Base-by-base conservation (phyloP, 208 protist species). In the Trypanosoma avium region DNA sequence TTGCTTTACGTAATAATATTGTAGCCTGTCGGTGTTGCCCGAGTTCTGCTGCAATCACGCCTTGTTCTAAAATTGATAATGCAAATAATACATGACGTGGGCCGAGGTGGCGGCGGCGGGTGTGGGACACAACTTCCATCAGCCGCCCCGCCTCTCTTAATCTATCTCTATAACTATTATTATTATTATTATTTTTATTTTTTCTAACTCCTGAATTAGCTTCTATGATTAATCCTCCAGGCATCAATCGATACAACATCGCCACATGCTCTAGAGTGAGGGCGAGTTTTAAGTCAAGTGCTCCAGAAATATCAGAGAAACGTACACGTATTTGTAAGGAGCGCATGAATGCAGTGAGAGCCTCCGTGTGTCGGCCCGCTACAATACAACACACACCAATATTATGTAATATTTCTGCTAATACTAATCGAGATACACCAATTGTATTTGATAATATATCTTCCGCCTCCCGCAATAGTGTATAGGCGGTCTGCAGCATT, bases 191-290 rank as follows among this genome's bases (percentile, higher is more conserved):
- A n/a, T n/a, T n/a, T n/a, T n/a, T n/a, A n/a, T n/a, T n/a, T n/a
- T n/a, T n/a, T n/a, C n/a, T n/a, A n/a, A n/a, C n/a, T n/a, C n/a
- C n/a, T n/a, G n/a, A n/a, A n/a, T n/a, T n/a, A n/a, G n/a, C n/a
- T n/a, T n/a, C n/a, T n/a, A n/a, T n/a, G n/a, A n/a, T n/a, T n/a
- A n/a, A n/a, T n/a, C n/a, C n/a, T 12, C 32, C 50, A 8, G 15
- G 30, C 40, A 67, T 61, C 52, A 82, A 52, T 8, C 75, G 77
- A 40, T 84, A 86, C 19, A 92, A 60, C 48, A 84, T 72, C 42
- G 79, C 81, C 6, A 92, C 68, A 61, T 88, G 81, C 57, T 88
- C 81, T 52, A 88, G 43, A 22, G 85, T 92, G 24, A 84, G 70
- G 4, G 81, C 81, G 47, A 88, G 58, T 61, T 76, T 82, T 47